These are phyloP conservation scores for Exsudoporus frostii DNA, from an alignment of 768 basidiomycete species.

Conservation along the genomic window DNA sequence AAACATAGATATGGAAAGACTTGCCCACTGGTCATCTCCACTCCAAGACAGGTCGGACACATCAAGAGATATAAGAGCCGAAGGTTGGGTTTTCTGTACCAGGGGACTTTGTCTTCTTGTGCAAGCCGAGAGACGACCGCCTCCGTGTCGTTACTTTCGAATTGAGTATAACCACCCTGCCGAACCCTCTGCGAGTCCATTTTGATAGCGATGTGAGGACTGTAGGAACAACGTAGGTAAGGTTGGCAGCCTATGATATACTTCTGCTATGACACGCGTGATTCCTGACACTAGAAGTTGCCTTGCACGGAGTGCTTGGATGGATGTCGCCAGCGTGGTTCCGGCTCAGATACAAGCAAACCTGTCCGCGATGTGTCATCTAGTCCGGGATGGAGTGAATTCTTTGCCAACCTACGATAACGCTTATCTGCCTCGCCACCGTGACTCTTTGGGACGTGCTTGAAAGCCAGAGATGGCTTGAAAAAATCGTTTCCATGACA, in stretches of 20 bases:
- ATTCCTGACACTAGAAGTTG: too few species aligned
- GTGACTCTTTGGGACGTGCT: background rate
- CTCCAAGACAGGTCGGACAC: conserved; percentile 38
- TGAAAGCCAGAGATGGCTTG: background rate
- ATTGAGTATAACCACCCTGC: background rate
- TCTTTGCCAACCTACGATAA: background rate
- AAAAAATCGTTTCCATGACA: background rate
- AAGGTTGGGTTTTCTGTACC: conserved; percentile 63
- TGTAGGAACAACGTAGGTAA: too few species aligned
- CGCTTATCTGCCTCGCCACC: background rate
- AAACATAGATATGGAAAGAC: background rate
- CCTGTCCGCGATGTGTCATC: background rate
- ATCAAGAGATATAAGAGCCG: conserved; percentile 52
- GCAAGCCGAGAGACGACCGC: conserved; percentile 18
- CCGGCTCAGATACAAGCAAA: background rate
- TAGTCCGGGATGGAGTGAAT: background rate
- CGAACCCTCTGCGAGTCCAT: conserved; percentile 1
- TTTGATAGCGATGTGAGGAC: background rate
- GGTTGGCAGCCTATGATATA: background rate
- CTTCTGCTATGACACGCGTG: too few species aligned
- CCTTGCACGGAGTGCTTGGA: background rate
- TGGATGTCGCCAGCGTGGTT: background rate
- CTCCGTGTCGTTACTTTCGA: conserved; percentile 4
- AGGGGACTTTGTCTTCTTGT: conserved; percentile 49
- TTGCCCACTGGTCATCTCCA: conserved; percentile 20